Base-by-base conservation (phyloP, 2,329 filamentous ascomycete species). In the Fusarium verticillioides region DNA sequence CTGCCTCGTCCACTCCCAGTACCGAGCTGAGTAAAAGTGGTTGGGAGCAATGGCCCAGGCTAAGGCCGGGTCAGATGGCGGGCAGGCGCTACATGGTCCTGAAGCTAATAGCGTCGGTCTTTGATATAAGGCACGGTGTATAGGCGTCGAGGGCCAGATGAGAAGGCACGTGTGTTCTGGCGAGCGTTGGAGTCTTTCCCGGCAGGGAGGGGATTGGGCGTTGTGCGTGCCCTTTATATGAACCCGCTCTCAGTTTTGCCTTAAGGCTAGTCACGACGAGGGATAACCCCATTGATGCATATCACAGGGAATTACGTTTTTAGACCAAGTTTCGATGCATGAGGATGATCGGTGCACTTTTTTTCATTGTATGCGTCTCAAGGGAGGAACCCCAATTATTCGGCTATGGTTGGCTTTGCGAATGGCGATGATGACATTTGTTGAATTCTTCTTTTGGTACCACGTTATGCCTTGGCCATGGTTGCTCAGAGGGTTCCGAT, bases 261-360 rank as follows among this genome's bases (percentile, higher is more conserved):
- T 70, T 68, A 63, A 75, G 69, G 74, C 71, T 66, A 70, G 69
- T 77, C 75, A 69, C 70, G 74, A 75, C 63, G 61, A 73, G 67
- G 75, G 74, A 78, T 78, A 74, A 77, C 77, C 76, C 73, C 77
- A 75, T 80, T 79, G 80, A 79, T 80, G 80, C 79, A 81, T 78
- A 80, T 79, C 78, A 77, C 75, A 75, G 79, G 78, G 80, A 78
- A 81, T 79, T 73, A 78, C 78, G 76, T 83, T 83, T 79, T 83
- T 85, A 85, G 85, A 86, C 83, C 83, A 84, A 79, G 82, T 84
- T 82, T 84, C 81, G 81, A 80, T 86, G 85, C 85, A 87, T 86
- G 84, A 84, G 82, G 81, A 84, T 78, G 83, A 83, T 84, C 83
- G 75, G 73, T 77, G 78, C 75, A 79, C 59, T 60, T 72, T 72